Base-by-base conservation (phyloP, 345 rosid genomes). In the Rhizophora mangle region DNA sequence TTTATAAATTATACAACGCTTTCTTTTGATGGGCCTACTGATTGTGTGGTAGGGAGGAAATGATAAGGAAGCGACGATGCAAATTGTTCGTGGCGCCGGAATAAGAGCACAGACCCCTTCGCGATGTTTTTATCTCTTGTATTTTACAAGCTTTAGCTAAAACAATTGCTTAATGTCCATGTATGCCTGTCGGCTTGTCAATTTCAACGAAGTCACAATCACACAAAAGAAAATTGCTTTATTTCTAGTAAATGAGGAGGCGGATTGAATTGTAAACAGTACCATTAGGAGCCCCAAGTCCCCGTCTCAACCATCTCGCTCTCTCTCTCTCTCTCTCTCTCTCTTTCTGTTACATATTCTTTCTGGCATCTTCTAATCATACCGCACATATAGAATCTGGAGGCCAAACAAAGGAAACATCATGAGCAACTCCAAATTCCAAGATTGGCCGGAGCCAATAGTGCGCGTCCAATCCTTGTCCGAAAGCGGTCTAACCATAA, bases 371-470 rank as follows among this genome's bases (percentile, higher is more conserved):
- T 57, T 22, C 43, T 29, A 31, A 32, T 24, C 7, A 54, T 16
- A 47, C 16, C 71, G 74, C 30, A 69, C 16, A 43, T 11, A 59
- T 62, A 36, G 32, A 61, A 39, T 49, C 69, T 43, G 69, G 68
- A 55, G 27, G 58, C 30, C 71, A 31, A 29, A 27, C 11, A 7
- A 60, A 21, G 16, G 6, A 20, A 27, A 62, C 62, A 37, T 15
- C 62, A 76, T 85, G 86, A 78, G 49, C 79, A 82, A 43, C 18
- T 43, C 18, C 49, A 18, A 16, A 73, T 71, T 82, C 57, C 87
- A 85, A 22, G 95, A 86, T 20, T 94, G 99, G 99, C 97, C 99
- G 4, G 99, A 94, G 77, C 99, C 96, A 6, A 78, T 94, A 13
- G 88, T 92, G 68, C 93, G 99, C 0, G 99, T 94, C 77, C 99